Conservation (phyloP, 805 yeast species). For the Ogataea populi-albae region DNA sequence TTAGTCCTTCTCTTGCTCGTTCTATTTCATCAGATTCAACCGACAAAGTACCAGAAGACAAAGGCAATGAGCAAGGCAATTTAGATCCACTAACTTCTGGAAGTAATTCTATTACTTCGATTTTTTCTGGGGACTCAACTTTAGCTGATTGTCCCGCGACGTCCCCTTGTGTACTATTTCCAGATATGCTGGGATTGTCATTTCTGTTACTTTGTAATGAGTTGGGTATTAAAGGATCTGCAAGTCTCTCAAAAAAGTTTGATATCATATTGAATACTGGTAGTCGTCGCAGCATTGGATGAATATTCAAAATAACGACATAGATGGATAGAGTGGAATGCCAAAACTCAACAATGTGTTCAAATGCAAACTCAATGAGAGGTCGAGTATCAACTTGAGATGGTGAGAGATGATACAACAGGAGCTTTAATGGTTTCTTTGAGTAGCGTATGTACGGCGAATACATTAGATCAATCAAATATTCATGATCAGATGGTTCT, state of each 20-base stretch:
- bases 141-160: too few relatives aligned
- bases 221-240: conserved; percentile 16
- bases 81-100: conserved; percentile 18
- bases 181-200: too few relatives aligned
- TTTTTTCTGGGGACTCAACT: conserved; percentile 7
- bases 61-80: conserved; percentile 14
- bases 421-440: conserved; percentile 20
- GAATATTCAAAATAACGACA: conserved; percentile 28
- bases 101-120: conserved; percentile 11
- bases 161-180: too few relatives aligned
- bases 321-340: conserved; percentile 31
- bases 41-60: conserved; percentile 6
- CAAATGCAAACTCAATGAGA: conserved; percentile 21
- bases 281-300: conserved; percentile 24
- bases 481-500: neutral
- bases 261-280: conserved; percentile 13
- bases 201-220: conserved; percentile 9
- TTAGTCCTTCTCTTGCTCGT: too few relatives aligned
- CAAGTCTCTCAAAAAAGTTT: conserved; percentile 20
- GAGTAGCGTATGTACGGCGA: conserved; percentile 18
- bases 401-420: conserved; percentile 22
- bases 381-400: conserved; percentile 16
- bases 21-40: conserved; percentile 4
- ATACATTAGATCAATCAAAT: conserved; percentile 10
- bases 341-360: conserved; percentile 27